phyloP scores from a whole-genome alignment of 257 asterid species.

The Solanum etuberosum region DNA sequence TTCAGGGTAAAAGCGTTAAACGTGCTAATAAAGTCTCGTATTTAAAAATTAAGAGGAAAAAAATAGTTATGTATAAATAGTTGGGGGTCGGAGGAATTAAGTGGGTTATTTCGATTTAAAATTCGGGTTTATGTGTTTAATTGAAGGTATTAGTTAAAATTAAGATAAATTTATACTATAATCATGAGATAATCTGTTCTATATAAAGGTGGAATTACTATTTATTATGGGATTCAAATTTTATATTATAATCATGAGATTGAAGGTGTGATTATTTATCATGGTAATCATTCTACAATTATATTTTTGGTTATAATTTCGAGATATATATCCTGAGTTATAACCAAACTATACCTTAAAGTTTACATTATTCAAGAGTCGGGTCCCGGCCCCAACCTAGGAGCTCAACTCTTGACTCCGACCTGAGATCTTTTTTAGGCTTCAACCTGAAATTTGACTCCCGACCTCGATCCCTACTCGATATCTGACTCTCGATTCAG shows the following conservation, averaged over 20 bases:
- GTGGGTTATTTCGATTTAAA: neutral
- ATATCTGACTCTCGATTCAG: neutral
- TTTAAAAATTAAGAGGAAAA: neutral
- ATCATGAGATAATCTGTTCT: neutral
- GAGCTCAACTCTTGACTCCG: neutral
- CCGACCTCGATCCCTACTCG: fast-evolving
- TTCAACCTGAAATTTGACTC: neutral
- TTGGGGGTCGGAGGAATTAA: neutral
- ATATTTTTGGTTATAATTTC: neutral
- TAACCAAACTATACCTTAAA: neutral
- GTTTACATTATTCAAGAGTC: neutral
- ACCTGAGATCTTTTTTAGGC: fast-evolving
- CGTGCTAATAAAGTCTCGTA: neutral
- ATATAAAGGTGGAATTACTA: neutral
- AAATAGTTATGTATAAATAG: neutral
- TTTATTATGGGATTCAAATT: neutral
- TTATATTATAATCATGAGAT: neutral
- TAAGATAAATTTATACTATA: neutral
- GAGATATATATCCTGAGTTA: neutral
- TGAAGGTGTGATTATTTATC: neutral
- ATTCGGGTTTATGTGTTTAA: neutral
- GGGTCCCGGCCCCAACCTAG: neutral
- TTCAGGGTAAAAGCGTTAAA: neutral
- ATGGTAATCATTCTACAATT: neutral
- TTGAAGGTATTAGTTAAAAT: neutral